Evolutionary conservation across 306 rosid species (phyloP), one percentile per base, ranked within the genome.

Genomic region (Cucumis cinereus): DNA sequence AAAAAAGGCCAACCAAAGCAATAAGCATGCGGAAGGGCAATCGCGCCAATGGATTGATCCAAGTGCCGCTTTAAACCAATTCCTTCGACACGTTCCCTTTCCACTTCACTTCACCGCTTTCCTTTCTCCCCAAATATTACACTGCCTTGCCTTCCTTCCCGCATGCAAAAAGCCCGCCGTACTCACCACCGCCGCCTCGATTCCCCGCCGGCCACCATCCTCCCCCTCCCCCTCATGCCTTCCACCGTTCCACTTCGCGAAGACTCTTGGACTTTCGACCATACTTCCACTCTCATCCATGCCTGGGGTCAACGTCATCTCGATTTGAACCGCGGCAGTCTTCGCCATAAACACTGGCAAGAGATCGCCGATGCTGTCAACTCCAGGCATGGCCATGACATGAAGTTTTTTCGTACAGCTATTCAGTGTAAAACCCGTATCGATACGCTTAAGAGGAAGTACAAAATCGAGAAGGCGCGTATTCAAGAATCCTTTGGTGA

Each of bases 361-460:
- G 89, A 88, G 66, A 88, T 89, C 54, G 90, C 95, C 76, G 85
- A 83, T 82, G 82, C 89, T 79, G 87, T 89, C 68, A 91, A 91
- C 88, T 72, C 77, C 73, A 74, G 36, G 6, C 89, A 87, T 76
- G 80, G 82, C 54, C 79, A 67, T 67, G 80, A 26, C 71, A 35
- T 50, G n/a, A 85, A 77, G 77, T 43, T 86, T 2, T 75, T 69
- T 63, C 91, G 94, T 33, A 86, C 89, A 67, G 87, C 84, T 61
- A 71, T 88, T 75, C 97, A 91, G 84, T 91, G 95, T 75, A 88
- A 88, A 75, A 88, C 88, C 80, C 92, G 94, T 55, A 84, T 91
- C 81, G 92, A 88, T 78, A 85, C 95, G 54, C 90, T 91, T 0
- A 91, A 88, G 79, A 91, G 86, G 83, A 91, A 82, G 92, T 91